These are phyloP conservation scores for Suillus weaverae DNA, from an alignment of 768 basidiomycete species.

Conservation along the genomic window DNA sequence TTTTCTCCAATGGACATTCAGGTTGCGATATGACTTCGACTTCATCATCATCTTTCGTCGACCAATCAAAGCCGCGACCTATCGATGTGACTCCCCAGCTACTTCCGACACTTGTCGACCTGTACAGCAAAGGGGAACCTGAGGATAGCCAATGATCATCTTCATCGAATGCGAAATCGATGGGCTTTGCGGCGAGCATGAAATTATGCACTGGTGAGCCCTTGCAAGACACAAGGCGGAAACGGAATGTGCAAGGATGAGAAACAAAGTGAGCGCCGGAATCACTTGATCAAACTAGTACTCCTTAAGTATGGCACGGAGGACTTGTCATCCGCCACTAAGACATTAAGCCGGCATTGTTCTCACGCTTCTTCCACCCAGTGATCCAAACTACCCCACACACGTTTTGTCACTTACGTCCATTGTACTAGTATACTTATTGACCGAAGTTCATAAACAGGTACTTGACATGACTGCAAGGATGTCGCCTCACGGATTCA, in stretches of 20 bases:
- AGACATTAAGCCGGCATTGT: background rate
- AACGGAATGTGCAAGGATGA: background rate
- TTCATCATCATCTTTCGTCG: constrained; percentile 39
- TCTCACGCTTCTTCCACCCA: constrained; percentile 5
- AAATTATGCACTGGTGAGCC: background rate
- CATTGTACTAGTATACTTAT: background rate
- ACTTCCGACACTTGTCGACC: constrained; percentile 65
- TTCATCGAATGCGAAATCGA: constrained; percentile 67
- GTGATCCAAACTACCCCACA: background rate
- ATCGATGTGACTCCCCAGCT: constrained; percentile 88
- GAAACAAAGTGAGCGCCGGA: background rate
- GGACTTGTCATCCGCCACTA: background rate
- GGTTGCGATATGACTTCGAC: constrained; percentile 8
- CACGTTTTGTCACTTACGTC: background rate
- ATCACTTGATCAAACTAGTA: constrained; percentile 5
- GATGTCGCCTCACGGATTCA: background rate
- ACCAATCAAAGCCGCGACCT: constrained; percentile 82
- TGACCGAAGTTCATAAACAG: background rate
- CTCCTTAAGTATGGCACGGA: background rate
- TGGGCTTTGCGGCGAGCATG: constrained; percentile 61
- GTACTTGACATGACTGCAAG: background rate
- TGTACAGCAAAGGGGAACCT: constrained; percentile 51
- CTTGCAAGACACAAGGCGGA: background rate
- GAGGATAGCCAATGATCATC: constrained; percentile 63
- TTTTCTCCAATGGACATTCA: constrained; percentile 11